These are phyloP conservation scores for Cladophialophora psammophila DNA, from an alignment of 2,329 filamentous ascomycete species.

Conservation along the genomic window DNA sequence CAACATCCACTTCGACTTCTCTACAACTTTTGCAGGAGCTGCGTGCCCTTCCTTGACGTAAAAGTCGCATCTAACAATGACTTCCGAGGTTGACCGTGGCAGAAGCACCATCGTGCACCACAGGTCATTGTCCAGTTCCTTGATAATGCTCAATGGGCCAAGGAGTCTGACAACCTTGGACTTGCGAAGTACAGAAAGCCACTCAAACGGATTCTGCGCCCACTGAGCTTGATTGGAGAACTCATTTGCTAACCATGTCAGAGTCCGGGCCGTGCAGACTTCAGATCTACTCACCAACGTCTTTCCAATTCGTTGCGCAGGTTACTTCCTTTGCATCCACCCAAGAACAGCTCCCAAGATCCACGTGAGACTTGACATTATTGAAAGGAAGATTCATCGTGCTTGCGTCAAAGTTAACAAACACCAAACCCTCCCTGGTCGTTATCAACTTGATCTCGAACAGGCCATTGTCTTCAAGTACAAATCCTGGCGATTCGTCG, in stretches of 20 bases:
- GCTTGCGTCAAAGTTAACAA: conserved; percentile 38
- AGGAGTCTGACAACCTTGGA: conserved; percentile 29
- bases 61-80: conserved; percentile 33
- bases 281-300: conserved; percentile 32
- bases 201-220: conserved; percentile 30
- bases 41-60: conserved; percentile 29
- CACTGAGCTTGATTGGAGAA: conserved; percentile 35
- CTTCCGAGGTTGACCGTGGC: conserved; percentile 26
- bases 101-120: conserved; percentile 36
- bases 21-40: conserved; percentile 10
- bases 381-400: conserved; percentile 37
- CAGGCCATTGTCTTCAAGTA: conserved; percentile 63
- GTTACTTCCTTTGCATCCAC: conserved; percentile 30
- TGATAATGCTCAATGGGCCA: conserved; percentile 35
- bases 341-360: conserved; percentile 31
- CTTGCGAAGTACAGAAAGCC: conserved; percentile 29
- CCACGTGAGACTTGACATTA: conserved; percentile 37
- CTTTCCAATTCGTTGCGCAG: conserved; percentile 34
- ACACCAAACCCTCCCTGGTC: conserved; percentile 35
- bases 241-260: conserved; percentile 29
- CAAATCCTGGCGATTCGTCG: conserved; percentile 63
- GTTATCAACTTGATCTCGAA: conserved; percentile 46
- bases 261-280: neutral
- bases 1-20: conserved; percentile 33
- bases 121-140: conserved; percentile 31